Conservation (phyloP, 495 filamentous ascomycete genomes). For the Lasiosphaeriaceae sp. region DNA sequence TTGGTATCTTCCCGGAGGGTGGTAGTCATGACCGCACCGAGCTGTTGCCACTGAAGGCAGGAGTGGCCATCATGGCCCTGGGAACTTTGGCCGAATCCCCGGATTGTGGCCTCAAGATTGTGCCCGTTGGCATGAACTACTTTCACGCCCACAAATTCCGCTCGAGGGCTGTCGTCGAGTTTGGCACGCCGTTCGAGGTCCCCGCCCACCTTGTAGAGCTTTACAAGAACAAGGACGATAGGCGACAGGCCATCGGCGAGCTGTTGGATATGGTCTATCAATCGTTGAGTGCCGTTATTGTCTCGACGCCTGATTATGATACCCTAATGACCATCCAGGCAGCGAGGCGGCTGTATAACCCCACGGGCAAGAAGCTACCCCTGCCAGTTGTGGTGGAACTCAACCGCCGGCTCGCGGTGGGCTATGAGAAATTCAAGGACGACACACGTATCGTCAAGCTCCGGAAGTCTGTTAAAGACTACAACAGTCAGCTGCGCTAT, state of each 20-base stretch:
- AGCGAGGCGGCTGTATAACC: slow-evolving; percentile 88
- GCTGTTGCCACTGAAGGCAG: slow-evolving; percentile 91
- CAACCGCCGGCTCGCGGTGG: slow-evolving; percentile 87
- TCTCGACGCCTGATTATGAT: slow-evolving; percentile 92
- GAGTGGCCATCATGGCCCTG: slow-evolving; percentile 96
- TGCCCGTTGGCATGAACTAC: slow-evolving; percentile 99
- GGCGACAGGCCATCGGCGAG: slow-evolving; percentile 76
- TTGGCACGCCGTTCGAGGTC: slow-evolving; percentile 82
- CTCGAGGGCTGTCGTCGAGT: slow-evolving; percentile 93
- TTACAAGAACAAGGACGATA: slow-evolving; percentile 76
- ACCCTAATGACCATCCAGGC: slow-evolving; percentile 98
- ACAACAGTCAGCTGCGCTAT: slow-evolving; percentile 84
- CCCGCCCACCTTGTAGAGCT: slow-evolving; percentile 76
- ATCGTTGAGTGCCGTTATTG: slow-evolving; percentile 80
- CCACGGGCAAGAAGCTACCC: slow-evolving; percentile 87
- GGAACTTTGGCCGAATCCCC: slow-evolving; percentile 86
- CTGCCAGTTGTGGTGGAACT: slow-evolving; percentile 93
- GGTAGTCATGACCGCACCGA: slow-evolving; percentile 96
- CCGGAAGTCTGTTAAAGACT: slow-evolving; percentile 72
- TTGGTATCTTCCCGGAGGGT: slow-evolving; percentile 97
- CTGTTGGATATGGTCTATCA: slow-evolving; percentile 85
- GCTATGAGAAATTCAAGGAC: slow-evolving; percentile 89
- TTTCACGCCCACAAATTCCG: slow-evolving; percentile 99
- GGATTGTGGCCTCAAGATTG: slow-evolving; percentile 88
- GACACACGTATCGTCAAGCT: slow-evolving; percentile 80